These are phyloP conservation scores for Corymbia maculata DNA, from an alignment of 345 rosid genomes.

Conservation along the genomic window DNA sequence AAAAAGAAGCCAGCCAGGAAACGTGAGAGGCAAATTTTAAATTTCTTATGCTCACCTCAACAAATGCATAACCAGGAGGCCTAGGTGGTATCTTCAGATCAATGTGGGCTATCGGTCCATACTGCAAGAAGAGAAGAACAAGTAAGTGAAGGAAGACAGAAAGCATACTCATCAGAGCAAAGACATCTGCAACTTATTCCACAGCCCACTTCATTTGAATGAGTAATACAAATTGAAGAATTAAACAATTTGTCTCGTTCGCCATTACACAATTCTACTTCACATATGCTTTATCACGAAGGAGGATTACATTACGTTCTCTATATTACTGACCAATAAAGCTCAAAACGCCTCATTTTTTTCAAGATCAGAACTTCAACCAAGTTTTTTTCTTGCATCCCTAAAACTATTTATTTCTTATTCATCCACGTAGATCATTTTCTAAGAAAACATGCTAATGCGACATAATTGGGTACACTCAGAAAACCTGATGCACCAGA, in stretches of 20 bases:
- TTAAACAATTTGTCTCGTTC: background rate
- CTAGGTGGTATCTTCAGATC: conserved; percentile 97
- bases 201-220: background rate
- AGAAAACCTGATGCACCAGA: background rate
- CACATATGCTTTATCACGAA: background rate
- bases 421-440: background rate
- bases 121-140: conserved; percentile 32
- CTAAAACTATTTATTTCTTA: background rate
- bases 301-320: background rate
- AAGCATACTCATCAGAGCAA: background rate
- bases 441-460: background rate
- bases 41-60: conserved; percentile 47
- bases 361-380: background rate
- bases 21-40: background rate
- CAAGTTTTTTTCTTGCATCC: background rate
- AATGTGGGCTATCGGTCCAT: conserved; percentile 81
- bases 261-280: background rate
- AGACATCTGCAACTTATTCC: background rate
- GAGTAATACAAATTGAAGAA: background rate
- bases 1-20: background rate
- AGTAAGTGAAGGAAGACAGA: background rate
- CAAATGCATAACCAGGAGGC: conserved; percentile 99
- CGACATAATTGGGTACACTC: background rate
- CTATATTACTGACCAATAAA: background rate
- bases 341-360: background rate